Percentiles rank a stretch among this genome's conserved stretches.
Evolutionary conservation across 768 basidiomycete species (phyloP).

Genomic region (Tricholoma furcatifolium): DNA sequence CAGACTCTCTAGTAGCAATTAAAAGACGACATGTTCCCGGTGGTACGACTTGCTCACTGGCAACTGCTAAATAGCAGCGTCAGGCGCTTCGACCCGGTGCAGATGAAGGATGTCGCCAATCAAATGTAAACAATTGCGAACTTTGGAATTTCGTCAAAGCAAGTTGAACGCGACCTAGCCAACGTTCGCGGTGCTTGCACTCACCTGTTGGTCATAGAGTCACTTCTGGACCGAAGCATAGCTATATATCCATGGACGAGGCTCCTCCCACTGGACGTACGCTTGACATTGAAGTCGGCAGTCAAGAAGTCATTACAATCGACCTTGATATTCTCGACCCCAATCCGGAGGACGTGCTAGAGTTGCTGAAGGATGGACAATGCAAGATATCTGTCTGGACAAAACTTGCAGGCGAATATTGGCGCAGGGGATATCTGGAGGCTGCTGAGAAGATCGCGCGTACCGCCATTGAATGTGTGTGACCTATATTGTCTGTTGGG

Average conservation of each 20-base stretch:
- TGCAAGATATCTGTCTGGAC: constrained; percentile 79
- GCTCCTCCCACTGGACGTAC: constrained; percentile 40
- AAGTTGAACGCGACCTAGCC: constrained; percentile 4
- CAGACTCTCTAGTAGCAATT: too few species aligned
- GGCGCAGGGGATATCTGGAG: constrained; percentile 71
- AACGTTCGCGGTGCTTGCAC: neutral
- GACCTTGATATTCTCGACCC: constrained; percentile 87
- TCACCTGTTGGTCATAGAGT: neutral
- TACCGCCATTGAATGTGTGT: constrained; percentile 61
- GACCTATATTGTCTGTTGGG: constrained; percentile 2
- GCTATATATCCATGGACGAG: constrained; percentile 32
- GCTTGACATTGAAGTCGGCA: constrained; percentile 76
- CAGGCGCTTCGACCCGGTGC: neutral
- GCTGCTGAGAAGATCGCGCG: constrained; percentile 76
- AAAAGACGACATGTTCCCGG: too few species aligned
- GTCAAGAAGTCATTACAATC: constrained; percentile 85
- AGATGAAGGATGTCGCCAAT: neutral
- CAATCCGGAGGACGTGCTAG: constrained; percentile 71
- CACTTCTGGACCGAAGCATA: neutral
- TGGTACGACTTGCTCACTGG: too few species aligned
- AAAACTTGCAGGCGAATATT: constrained; percentile 84
- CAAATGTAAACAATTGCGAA: constrained; percentile 15
- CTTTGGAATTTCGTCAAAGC: neutral
- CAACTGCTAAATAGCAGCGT: neutral
- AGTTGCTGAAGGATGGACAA: constrained; percentile 69